Evolutionary conservation across 2,329 filamentous ascomycete genomes (phyloP), one percentile per base, ranked within the genome.

Genomic region (Monilinia polystroma): DNA sequence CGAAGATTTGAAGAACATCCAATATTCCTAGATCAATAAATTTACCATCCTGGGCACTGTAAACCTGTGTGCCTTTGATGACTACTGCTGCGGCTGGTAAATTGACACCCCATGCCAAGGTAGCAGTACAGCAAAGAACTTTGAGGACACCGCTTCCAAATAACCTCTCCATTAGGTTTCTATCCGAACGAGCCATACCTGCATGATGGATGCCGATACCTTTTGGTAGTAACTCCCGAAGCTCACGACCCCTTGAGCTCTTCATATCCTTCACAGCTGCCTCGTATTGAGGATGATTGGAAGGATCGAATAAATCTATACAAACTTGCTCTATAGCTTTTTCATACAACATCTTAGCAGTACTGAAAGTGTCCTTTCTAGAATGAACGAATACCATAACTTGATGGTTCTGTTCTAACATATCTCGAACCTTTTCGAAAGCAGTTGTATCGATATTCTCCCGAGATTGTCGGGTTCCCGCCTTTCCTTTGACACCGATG

Each of bases 341-440:
- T 72, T 97, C 89, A 69, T 91, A 88, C 35, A 99, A 81, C 81
- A 90, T 92, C 71, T 91, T 90, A 56, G 95, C 93, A 1, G 94
- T 96, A 69, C 90, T 85, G 71, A 96, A 87, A 0, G 96, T 99
- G 73, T 99, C 96, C 76, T 96, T 93, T 35, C 95, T 86, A 0
- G 94, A 97, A 77, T 99, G 96, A 14, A 99, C 96, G 77, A 99
- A 99, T 0, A 99, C 94, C 96, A 99, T 99, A 71, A 99, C 86
- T 77, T 99, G 95, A 74, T 99, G 95, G n/a, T 91, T 93, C 67
- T 84, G 82, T 75, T 93, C 87, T 3, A 99, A 83, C 93, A 99
- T 97, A 63, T 95, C 90, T 72, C 88, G 90, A 57, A 97, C 93
- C 76, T 99, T 99, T 72, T 98, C 93, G 75, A 96, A 99, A 0